These are phyloP conservation scores for Metroxylon sagu DNA, from an alignment of 176 grass and related monocot species.

Conservation along the genomic window DNA sequence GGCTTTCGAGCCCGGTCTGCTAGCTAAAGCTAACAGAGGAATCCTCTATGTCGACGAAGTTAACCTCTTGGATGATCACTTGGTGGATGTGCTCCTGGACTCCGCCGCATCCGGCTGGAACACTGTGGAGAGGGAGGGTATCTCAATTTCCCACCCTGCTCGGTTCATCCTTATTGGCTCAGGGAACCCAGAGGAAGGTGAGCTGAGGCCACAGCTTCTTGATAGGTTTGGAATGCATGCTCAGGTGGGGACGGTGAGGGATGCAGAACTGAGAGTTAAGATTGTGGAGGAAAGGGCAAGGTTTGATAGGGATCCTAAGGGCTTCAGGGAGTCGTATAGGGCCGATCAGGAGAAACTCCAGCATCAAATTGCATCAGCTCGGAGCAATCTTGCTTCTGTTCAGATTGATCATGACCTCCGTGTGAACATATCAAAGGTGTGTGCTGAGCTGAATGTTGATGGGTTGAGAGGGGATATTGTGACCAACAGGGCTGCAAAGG, in stretches of 20 bases:
- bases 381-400: conserved; percentile 50
- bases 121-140: conserved; percentile 97
- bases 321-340: conserved; percentile 57
- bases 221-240: conserved; percentile 98
- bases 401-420: conserved; percentile 84
- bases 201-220: conserved; percentile 87
- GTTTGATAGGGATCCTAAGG: conserved; percentile 78
- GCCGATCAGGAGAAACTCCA: conserved; percentile 86
- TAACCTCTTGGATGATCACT: conserved; percentile 84
- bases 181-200: conserved; percentile 90
- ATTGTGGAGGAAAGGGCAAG: conserved; percentile 87
- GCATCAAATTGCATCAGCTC: conserved; percentile 56
- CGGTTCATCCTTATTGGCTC: conserved; percentile 97
- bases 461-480: conserved; percentile 95
- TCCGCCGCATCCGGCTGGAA: conserved; percentile 86
- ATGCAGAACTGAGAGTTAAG: conserved; percentile 85
- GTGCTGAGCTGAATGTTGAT: conserved; percentile 85
- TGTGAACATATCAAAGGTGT: conserved; percentile 94
- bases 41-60: conserved; percentile 98
- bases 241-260: conserved; percentile 78
- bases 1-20: conserved; percentile 87
- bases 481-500: conserved; percentile 78
- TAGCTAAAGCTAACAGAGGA: conserved; percentile 93
- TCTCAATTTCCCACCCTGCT: conserved; percentile 93
- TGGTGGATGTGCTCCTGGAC: conserved; percentile 90